Evolutionary conservation across 2,329 filamentous ascomycete genomes (phyloP).

Genomic region (Fusarium neocosmosporiellum): DNA sequence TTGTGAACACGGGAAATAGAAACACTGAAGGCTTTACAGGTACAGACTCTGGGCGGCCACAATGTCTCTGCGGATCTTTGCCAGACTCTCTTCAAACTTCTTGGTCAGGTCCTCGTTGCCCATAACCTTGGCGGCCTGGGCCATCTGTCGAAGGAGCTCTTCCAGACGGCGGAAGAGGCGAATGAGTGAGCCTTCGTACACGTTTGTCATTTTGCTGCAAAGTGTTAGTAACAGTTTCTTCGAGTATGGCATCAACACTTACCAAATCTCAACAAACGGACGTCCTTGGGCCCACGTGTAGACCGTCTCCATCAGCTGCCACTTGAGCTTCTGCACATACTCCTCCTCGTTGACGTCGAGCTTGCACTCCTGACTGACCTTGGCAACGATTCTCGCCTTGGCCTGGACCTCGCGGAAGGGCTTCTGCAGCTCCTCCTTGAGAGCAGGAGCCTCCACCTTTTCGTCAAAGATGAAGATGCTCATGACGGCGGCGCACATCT

Average conservation of each 20-base stretch:
- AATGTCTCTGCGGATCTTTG: conserved; percentile 91
- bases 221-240: conserved; percentile 32
- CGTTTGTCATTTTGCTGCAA: conserved; percentile 95
- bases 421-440: conserved; percentile 88
- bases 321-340: conserved; percentile 90
- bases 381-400: conserved; percentile 89
- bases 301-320: conserved; percentile 97
- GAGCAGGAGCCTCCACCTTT: conserved; percentile 81
- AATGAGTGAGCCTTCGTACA: conserved; percentile 96
- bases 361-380: conserved; percentile 95
- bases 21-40: conserved; percentile 62
- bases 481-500: conserved; percentile 86
- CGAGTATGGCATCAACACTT: conserved; percentile 54
- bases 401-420: conserved; percentile 87
- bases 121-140: conserved; percentile 97
- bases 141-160: conserved; percentile 94
- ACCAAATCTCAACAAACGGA: conserved; percentile 95
- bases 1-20: not conserved
- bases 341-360: conserved; percentile 94
- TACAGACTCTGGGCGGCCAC: conserved; percentile 96
- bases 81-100: conserved; percentile 89
- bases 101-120: conserved; percentile 92
- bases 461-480: conserved; percentile 99
- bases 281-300: conserved; percentile 91
- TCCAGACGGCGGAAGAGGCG: conserved; percentile 95